Percentiles rank a stretch among this genome's conserved stretches.
phyloP scores from a whole-genome alignment of 2,329 filamentous ascomycete species.

The Fonsecaea pedrosoi region DNA sequence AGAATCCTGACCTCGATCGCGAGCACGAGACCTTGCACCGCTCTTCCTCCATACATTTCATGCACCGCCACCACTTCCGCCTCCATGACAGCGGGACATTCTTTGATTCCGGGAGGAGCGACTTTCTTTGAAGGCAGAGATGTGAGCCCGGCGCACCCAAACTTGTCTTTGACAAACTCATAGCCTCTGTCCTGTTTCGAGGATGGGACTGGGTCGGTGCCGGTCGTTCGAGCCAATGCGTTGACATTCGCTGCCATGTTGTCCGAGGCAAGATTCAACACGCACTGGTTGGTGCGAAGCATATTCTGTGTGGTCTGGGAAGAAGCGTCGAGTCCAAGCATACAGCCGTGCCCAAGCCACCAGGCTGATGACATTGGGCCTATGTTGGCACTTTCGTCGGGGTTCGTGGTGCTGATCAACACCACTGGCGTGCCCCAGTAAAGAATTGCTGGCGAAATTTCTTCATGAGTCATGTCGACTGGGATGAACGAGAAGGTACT shows the following conservation, averaged over 20 bases:
- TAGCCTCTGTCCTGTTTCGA: constrained; percentile 44
- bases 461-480: constrained; percentile 22
- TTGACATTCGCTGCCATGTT: constrained; percentile 48
- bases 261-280: constrained; percentile 52
- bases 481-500: not conserved
- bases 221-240: constrained; percentile 50
- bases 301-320: constrained; percentile 52
- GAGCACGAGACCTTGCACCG: constrained; percentile 42
- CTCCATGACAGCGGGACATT: constrained; percentile 56
- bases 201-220: constrained; percentile 40
- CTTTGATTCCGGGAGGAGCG: constrained; percentile 45
- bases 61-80: constrained; percentile 46
- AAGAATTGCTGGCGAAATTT: constrained; percentile 33
- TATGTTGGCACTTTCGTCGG: constrained; percentile 52
- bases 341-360: constrained; percentile 54
- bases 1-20: constrained; percentile 50
- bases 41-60: constrained; percentile 46
- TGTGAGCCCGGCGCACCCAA: constrained; percentile 44
- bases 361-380: constrained; percentile 54
- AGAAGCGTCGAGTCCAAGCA: constrained; percentile 50
- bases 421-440: constrained; percentile 43
- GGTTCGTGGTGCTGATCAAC: constrained; percentile 51
- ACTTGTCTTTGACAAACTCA: constrained; percentile 51
- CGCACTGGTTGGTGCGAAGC: constrained; percentile 51
- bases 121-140: constrained; percentile 47